Base-by-base conservation (phyloP, 2,329 filamentous ascomycete genomes). In the Arthrobotrys conoides region DNA sequence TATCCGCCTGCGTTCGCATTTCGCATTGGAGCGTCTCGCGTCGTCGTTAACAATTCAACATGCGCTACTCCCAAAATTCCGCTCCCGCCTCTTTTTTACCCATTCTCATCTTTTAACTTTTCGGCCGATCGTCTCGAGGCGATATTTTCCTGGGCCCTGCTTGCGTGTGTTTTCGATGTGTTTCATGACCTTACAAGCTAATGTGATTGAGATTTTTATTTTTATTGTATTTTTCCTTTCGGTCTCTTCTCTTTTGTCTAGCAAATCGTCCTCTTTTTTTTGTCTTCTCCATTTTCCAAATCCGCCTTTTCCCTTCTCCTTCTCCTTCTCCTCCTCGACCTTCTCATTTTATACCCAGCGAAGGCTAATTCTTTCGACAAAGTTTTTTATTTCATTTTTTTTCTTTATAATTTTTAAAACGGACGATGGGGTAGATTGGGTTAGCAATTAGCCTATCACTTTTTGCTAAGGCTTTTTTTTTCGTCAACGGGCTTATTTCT, bases 121-220 rank as follows among this genome's bases (percentile, higher is more conserved):
- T 63, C 61, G 61, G 36, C 57, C 48, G 49, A 33, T 57, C 49
- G 48, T 68, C 55, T 18, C 30, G n/a, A n/a, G 69, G 38, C 48
- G 30, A 65, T 65, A 46, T 46, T 65, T 55, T 71, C 53, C 44
- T 55, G 27, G 27, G 44, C 53, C 66, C 49, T 41, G 48, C 41
- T 57, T 72, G 68, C 63, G 61, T 72, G 44, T 72, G 68, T 72
- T 78, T 61, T 68, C 72, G 48, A 78, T 78, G 75, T 78, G 68
- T 71, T 72, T 78, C 48, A 78, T 65, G 75, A 78, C 68, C 57
- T 78, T 77, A 71, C 61, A 77, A 64, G 57, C 65, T 77, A 72
- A 78, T 78, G 75, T 71, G 59, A 63, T 70, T 71, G 59, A 73
- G 44, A 24, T 68, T 64, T n/a, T n/a, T n/a, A n/a, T n/a, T n/a